A percentile compares a stretch with the other conserved stretches of the same genome.
Evolutionary conservation across 805 yeast genomes (phyloP).

Genomic region (Ogataea paraovalis): DNA sequence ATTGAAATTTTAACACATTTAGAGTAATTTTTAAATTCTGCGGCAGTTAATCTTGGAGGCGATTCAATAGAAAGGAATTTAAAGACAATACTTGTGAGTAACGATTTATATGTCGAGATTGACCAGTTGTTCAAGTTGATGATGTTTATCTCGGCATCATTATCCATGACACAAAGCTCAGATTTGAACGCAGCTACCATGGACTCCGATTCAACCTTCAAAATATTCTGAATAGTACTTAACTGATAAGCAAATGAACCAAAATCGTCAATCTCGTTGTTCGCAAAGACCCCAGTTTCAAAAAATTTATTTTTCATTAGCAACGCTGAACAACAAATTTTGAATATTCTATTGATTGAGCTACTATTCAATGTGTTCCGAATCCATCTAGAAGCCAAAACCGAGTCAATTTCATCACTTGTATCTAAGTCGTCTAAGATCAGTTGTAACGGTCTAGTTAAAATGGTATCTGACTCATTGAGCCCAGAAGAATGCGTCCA

Average conservation of each 20-base stretch:
- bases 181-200: slow-evolving; percentile 47
- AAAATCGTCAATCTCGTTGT: slow-evolving; percentile 50
- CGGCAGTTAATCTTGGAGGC: slow-evolving; percentile 15
- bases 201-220: slow-evolving; percentile 40
- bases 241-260: slow-evolving; percentile 61
- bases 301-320: slow-evolving; percentile 37
- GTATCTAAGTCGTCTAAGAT: slow-evolving; percentile 59
- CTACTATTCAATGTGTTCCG: slow-evolving; percentile 44
- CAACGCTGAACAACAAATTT: slow-evolving; percentile 52
- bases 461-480: slow-evolving; percentile 45
- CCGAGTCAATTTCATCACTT: slow-evolving; percentile 38
- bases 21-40: slow-evolving; percentile 27
- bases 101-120: slow-evolving; percentile 58
- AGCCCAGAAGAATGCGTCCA: slow-evolving; percentile 68
- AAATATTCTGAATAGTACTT: slow-evolving; percentile 46
- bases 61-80: slow-evolving; percentile 38
- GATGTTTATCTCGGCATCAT: slow-evolving; percentile 37
- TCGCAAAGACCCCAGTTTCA: slow-evolving; percentile 22
- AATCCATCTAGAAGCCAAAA: slow-evolving; percentile 48
- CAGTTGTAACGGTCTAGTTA: slow-evolving; percentile 62
- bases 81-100: slow-evolving; percentile 42
- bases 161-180: slow-evolving; percentile 57
- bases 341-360: slow-evolving; percentile 56
- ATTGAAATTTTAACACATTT: slow-evolving; percentile 41
- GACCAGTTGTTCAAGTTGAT: slow-evolving; percentile 43